Evolutionary conservation across 768 basidiomycete genomes (phyloP), one percentile per base, ranked within the genome.

Genomic region (Gloeopeniophorella convolvens): DNA sequence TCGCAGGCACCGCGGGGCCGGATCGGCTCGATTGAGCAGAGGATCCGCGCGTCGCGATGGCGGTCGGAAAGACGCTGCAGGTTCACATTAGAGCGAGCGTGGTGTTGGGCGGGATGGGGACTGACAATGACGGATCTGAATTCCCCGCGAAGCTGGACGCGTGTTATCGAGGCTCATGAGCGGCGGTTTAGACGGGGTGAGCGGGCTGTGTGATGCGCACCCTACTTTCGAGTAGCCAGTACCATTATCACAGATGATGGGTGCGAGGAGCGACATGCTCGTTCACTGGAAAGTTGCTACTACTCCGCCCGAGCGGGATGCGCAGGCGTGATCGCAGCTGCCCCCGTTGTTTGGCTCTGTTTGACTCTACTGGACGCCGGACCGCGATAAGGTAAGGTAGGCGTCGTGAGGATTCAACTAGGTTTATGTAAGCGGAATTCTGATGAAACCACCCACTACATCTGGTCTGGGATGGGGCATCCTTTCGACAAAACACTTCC

Each of bases 141-240:
- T 99, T 99, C 46, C 95, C 95, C 36, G 96, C 94, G 69, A 96
- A 98, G 30, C 95, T 94, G 62, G 4, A 46, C 23, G 28, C 15
- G 18, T 35, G 21, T 39, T 41, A 41, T 55, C 36, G 42, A 55
- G 3, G 28, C 15, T 23, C 16, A 24, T 21, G n/a, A 24, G 15
- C 27, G 41, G 40, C 21, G 6, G 16, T 5, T 42, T 30, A 8
- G 10, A 32, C 12, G 26, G 1, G 23, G 13, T 12, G 8, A 20
- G 7, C 27, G 7, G 33, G 21, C 44, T 34, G 37, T 28, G 16
- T 20, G 11, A n/a, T 35, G 68, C 83, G 36, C 66, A 93, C 92
- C 94, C 95, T 68, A 97, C 85, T 79, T 97, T 97, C 10, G 94
- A 95, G 68, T 78, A 97, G 28, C 95, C 94, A 37, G 94, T 96